These are phyloP conservation scores for Talaromyces piceae DNA, from an alignment of 2,329 filamentous ascomycete genomes.

Conservation along the genomic window DNA sequence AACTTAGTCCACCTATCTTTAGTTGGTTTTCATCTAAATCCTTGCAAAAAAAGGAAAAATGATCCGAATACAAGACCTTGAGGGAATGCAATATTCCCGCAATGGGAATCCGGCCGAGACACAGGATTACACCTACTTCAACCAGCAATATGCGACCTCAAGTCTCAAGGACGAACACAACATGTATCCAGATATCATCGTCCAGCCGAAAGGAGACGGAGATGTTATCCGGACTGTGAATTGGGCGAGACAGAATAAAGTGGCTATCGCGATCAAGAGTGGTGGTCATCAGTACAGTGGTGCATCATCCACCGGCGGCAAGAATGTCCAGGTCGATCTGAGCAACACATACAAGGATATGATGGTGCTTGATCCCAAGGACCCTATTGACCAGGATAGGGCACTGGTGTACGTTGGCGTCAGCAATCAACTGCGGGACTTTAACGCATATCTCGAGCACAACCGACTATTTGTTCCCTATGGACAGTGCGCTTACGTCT, in stretches of 20 bases:
- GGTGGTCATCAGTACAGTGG: constrained; percentile 47
- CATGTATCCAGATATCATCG: constrained; percentile 40
- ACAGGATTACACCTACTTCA: neutral
- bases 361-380: constrained; percentile 18
- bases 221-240: constrained; percentile 37
- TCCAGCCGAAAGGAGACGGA: constrained; percentile 37
- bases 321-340: constrained; percentile 43
- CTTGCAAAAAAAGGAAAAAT: too few species aligned
- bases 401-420: constrained; percentile 34
- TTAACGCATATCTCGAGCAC: constrained; percentile 37
- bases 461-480: constrained; percentile 40
- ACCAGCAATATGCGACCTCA: constrained; percentile 37
- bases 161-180: constrained; percentile 36
- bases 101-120: too few species aligned
- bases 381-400: constrained; percentile 26
- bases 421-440: constrained; percentile 37
- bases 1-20: too few species aligned
- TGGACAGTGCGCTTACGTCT: constrained; percentile 42
- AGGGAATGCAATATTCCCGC: too few species aligned
- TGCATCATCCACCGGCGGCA: constrained; percentile 39
- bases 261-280: constrained; percentile 40
- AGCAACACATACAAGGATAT: constrained; percentile 30
- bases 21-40: too few species aligned
- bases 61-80: too few species aligned
- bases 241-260: constrained; percentile 34